A percentile compares a stretch with the other conserved stretches of the same genome.
These are phyloP conservation scores for Collybia nuda DNA, from an alignment of 768 basidiomycete species.

Conservation along the genomic window DNA sequence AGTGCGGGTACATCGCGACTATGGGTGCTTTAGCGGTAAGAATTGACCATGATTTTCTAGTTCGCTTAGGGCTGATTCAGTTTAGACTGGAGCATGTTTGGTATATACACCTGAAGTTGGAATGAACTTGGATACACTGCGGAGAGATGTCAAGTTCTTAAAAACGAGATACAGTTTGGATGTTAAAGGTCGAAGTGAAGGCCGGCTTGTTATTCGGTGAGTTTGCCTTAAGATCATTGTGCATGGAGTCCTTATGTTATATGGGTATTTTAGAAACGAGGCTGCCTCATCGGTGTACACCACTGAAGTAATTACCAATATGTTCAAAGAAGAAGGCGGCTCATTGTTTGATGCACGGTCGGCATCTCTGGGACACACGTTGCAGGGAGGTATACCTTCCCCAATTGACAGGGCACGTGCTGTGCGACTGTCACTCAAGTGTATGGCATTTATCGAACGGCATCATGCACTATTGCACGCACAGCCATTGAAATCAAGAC, in stretches of 20 bases:
- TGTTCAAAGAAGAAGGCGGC: constrained; percentile 95
- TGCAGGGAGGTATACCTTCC: constrained; percentile 95
- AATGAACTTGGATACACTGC: constrained; percentile 78
- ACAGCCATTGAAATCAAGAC: constrained; percentile 51
- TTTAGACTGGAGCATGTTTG: constrained; percentile 84
- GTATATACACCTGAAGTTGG: constrained; percentile 95
- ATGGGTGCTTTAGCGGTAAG: constrained; percentile 94
- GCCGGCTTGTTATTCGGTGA: constrained; percentile 88
- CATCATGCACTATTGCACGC: constrained; percentile 60
- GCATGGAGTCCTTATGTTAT: neutral
- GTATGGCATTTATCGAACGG: constrained; percentile 91
- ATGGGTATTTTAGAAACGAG: constrained; percentile 63
- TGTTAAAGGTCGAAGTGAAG: constrained; percentile 86
- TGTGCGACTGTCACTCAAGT: constrained; percentile 84
- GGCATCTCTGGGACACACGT: constrained; percentile 95
- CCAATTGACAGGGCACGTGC: constrained; percentile 93
- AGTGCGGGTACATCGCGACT: constrained; percentile 93
- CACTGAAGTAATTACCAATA: constrained; percentile 88
- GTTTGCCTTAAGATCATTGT: constrained; percentile 16
- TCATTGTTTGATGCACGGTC: constrained; percentile 89
- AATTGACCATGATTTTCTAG: constrained; percentile 10
- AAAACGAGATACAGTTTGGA: constrained; percentile 85
- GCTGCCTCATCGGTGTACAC: constrained; percentile 85
- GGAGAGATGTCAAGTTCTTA: constrained; percentile 85
- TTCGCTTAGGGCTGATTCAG: neutral